A percentile compares a stretch with the other conserved stretches of the same genome.
phyloP scores from a whole-genome alignment of 2,329 filamentous ascomycete genomes.

The Arthroderma sp. region DNA sequence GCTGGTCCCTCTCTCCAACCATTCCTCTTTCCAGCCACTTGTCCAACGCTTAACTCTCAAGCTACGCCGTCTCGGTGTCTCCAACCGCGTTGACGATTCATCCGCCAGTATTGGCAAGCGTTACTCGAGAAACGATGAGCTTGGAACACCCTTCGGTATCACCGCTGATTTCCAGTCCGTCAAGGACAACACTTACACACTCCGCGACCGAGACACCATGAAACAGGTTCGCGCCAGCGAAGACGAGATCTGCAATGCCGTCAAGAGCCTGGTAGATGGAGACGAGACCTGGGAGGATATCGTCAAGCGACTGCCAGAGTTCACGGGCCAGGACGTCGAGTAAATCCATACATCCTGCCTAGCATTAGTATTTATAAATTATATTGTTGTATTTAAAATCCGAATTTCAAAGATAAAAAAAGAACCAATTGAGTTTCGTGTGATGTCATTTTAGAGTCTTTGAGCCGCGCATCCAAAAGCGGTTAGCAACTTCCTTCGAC shows the following conservation, averaged over 20 bases:
- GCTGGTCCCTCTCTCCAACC: conserved; percentile 74
- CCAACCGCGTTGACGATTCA: conserved; percentile 79
- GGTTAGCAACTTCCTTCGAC: not conserved
- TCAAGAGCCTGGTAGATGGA: conserved; percentile 52
- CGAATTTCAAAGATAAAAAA: not conserved
- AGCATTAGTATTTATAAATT: not conserved
- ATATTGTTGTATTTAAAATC: not conserved
- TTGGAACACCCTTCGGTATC: conserved; percentile 86
- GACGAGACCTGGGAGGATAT: conserved; percentile 59
- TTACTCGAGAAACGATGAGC: conserved; percentile 87
- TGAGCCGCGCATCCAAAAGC: not conserved
- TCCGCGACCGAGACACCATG: conserved; percentile 82
- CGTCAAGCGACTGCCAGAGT: conserved; percentile 65
- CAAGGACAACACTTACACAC: conserved; percentile 72
- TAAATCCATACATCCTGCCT: not conserved
- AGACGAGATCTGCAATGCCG: conserved; percentile 64
- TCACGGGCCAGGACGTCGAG: conserved; percentile 59
- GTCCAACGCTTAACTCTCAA: conserved; percentile 60
- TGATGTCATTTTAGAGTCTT: conserved; percentile 2
- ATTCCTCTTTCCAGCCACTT: conserved; percentile 68
- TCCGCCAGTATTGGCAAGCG: conserved; percentile 89
- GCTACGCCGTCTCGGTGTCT: conserved; percentile 64
- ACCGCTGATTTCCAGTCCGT: conserved; percentile 94
- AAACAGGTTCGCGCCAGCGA: conserved; percentile 78
- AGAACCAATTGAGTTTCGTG: not conserved